Evolutionary conservation across 306 rosid species (phyloP), one percentile per base, ranked within the genome.

Genomic region (Gastrolobium bilobum): DNA sequence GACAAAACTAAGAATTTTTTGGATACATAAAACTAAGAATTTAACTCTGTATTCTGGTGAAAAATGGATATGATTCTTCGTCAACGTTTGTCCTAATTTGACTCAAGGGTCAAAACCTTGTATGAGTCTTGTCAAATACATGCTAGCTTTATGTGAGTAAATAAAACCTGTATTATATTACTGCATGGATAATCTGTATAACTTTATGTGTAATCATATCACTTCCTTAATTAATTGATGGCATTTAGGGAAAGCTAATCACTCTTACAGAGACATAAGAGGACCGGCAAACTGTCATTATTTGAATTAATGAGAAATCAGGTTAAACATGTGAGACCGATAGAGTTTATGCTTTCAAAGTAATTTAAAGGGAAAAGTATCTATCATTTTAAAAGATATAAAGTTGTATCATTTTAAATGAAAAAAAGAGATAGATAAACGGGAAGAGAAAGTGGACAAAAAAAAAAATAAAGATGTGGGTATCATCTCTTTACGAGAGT

Each of bases 21-120:
- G n/a, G n/a, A n/a, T n/a, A n/a, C n/a, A n/a, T n/a, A 68, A 58
- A 40, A 35, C 20, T n/a, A 30, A 30, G 57, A 66, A 50, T 40
- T 40, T 2, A 33, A 68, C 37, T 44, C 1, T 9, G 58, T 30
- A 4, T n/a, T 39, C 7, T 13, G 52, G 15, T 65, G 80, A 39
- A 56, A 56, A 56, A 46, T 26, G 76, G 33, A 44, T 34, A 2
- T 6, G n/a, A 48, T n/a, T 68, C 58, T 6, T 44, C 29, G 56
- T 68, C 11, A 54, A 47, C 37, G 9, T 69, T 59, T 69, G 71
- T 71, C 71, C 6, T 38, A 26, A 69, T 46, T 26, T 58, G 77
- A 6, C 63, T 38, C 50, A 14, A 68, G n/a, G 35, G 77, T 69
- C 82, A 79, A 59, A 68, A 73, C 75, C 63, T 51, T 38, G 42